Evolutionary conservation across 345 rosid genomes (phyloP), one percentile per base, ranked within the genome.

Genomic region (Toxicodendron radicans): DNA sequence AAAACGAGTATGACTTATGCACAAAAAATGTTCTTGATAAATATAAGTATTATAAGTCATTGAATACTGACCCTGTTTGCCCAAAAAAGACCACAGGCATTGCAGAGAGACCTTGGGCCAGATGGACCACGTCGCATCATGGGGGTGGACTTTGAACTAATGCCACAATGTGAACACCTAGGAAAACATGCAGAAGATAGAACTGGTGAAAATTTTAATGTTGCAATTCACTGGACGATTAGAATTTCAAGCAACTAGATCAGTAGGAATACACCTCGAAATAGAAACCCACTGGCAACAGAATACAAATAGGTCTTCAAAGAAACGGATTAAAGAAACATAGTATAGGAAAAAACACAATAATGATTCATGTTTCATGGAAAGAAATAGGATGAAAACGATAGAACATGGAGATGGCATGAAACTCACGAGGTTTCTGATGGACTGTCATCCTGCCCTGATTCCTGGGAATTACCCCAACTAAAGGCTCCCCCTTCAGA

Each of bases 111-210:
- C 80, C 98, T 89, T 48, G 96, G 98, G 66, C 99, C 99, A 59
- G 92, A 79, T 65, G 98, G 99, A 72, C 99, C 99, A 33, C 98
- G 98, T 58, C 98, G 92, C 99, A 95, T 95, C 99, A 95, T 95
- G 17, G 99, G 99, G 58, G 99, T 95, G 58, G 83, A 81, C 74
- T 86, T 91, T 56, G 97, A 92, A 85, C 89, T 90, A 64, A 73
- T 86, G 77, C 99, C 96, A 79, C 99, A 95, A 78, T 95, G 98
- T 41, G 84, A 83, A 81, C 99, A 95, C 75, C 99, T 95, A 83
- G 52, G 70, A 27, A 80, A 75, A n/a, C 20, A 51, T 32, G 68
- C 24, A 49, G 58, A 65, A 63, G 43, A 43, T 58, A 63, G 2
- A 51, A 48, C 27, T 35, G 38, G 23, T 60, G 30, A 60, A 49